Conservation (phyloP, 2,329 filamentous ascomycete genomes). For the Fusarium devonianum region DNA sequence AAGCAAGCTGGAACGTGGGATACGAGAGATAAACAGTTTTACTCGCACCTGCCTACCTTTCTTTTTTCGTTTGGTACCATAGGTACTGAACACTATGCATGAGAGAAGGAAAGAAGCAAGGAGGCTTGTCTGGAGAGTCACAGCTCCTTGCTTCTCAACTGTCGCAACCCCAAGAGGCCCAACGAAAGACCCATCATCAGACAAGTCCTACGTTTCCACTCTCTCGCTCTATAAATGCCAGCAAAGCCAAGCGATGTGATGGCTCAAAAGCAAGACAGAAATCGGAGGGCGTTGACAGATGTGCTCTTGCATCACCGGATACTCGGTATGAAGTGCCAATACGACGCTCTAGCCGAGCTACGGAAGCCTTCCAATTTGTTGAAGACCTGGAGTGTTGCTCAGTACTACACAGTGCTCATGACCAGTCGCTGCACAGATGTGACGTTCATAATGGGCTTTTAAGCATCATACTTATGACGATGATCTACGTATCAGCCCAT, state of each 20-base stretch:
- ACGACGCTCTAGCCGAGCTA: conserved; percentile 45
- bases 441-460: neutral
- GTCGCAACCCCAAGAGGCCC: neutral
- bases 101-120: too few species aligned
- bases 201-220: too few species aligned
- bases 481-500: conserved; percentile 6
- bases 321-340: conserved; percentile 40
- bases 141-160: neutral
- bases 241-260: neutral
- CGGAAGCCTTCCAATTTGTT: conserved; percentile 40
- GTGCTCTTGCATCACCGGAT: conserved; percentile 42
- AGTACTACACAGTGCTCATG: accelerated
- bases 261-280: conserved; percentile 7
- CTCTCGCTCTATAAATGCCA: too few species aligned
- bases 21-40: neutral
- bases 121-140: too few species aligned
- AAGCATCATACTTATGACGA: conserved; percentile 6
- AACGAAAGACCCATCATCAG: neutral
- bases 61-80: too few species aligned
- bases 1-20: neutral
- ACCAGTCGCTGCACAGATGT: too few species aligned
- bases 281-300: conserved; percentile 33
- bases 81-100: too few species aligned
- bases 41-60: neutral
- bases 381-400: accelerated